phyloP scores from a whole-genome alignment of 2,329 filamentous ascomycete genomes.

The Beauveria rudraprayagi region DNA sequence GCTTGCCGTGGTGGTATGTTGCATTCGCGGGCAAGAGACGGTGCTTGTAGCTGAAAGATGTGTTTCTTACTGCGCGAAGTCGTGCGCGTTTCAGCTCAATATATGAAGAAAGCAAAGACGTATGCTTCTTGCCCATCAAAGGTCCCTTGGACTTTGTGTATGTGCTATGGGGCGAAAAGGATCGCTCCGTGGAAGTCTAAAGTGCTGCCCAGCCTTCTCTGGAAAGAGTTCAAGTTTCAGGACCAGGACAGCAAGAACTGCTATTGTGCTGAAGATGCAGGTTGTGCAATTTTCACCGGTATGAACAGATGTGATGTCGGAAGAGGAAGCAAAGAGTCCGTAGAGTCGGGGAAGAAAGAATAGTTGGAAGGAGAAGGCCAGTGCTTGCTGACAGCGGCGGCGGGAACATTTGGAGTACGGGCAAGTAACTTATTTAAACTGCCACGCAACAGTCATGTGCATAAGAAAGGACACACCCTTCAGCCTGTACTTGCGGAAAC shows the following conservation, averaged over 20 bases:
- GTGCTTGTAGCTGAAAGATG: neutral
- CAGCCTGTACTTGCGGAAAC: neutral
- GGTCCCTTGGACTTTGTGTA: neutral
- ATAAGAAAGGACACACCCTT: neutral
- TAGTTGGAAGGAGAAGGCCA: neutral
- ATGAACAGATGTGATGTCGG: neutral
- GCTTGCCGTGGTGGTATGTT: neutral
- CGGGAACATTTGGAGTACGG: neutral
- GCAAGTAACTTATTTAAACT: neutral
- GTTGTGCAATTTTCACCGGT: no score
- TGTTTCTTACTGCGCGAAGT: neutral
- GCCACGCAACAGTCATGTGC: neutral
- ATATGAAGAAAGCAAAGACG: neutral
- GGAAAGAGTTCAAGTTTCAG: neutral
- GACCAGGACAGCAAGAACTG: neutral
- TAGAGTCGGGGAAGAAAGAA: neutral
- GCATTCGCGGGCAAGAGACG: neutral
- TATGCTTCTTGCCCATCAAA: neutral
- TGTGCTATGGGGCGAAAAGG: neutral
- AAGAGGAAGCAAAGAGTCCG: neutral
- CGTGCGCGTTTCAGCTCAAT: neutral
- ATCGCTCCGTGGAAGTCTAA: neutral
- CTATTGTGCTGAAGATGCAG: no score
- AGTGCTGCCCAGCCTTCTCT: neutral
- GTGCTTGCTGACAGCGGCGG: neutral